Evolutionary conservation across 208 protist species (phyloP).

Genomic region (Novymonas esmeraldas): DNA sequence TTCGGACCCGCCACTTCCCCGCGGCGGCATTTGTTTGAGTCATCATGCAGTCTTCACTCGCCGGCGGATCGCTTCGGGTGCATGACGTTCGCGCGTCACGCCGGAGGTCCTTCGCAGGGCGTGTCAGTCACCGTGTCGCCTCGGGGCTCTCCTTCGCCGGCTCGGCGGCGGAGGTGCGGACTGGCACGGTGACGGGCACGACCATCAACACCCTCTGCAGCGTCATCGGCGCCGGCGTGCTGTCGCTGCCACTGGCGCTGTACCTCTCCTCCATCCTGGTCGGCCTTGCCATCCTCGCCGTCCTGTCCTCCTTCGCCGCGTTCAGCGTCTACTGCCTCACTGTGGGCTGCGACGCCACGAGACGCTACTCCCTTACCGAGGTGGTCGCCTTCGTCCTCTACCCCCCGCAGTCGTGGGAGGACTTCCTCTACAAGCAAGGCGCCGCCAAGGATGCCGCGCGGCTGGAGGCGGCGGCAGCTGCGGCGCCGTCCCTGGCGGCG

Average conservation of each 20-base stretch:
- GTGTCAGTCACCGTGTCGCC: conserved; percentile 54
- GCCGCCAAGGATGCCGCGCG: background rate
- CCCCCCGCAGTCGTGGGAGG: conserved; percentile 55
- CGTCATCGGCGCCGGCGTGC: conserved; percentile 74
- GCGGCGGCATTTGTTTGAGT: too few species aligned
- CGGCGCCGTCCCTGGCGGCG: too few species aligned
- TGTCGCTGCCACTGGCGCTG: conserved; percentile 69
- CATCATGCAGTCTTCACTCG: conserved; percentile 11
- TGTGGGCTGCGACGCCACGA: conserved; percentile 51
- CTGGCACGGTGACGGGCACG: conserved; percentile 50
- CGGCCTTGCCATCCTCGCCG: conserved; percentile 41
- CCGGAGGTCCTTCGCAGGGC: conserved; percentile 43
- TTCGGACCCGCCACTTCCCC: too few species aligned
- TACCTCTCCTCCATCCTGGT: conserved; percentile 61
- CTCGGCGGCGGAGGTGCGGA: conserved; percentile 23
- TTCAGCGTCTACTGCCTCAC: conserved; percentile 64
- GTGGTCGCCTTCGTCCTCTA: conserved; percentile 56
- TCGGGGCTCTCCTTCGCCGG: conserved; percentile 52
- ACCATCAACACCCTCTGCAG: conserved; percentile 77
- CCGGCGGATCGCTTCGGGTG: conserved; percentile 11
- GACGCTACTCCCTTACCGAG: conserved; percentile 67
- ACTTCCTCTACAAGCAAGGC: conserved; percentile 32
- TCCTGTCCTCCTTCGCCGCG: conserved; percentile 37
- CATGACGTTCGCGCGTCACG: conserved; percentile 18
- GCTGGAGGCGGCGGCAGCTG: background rate